Evolutionary conservation across 1,139 yeast species (phyloP), one percentile per base, ranked within the genome.

Genomic region (Zygosaccharomyces sapae): DNA sequence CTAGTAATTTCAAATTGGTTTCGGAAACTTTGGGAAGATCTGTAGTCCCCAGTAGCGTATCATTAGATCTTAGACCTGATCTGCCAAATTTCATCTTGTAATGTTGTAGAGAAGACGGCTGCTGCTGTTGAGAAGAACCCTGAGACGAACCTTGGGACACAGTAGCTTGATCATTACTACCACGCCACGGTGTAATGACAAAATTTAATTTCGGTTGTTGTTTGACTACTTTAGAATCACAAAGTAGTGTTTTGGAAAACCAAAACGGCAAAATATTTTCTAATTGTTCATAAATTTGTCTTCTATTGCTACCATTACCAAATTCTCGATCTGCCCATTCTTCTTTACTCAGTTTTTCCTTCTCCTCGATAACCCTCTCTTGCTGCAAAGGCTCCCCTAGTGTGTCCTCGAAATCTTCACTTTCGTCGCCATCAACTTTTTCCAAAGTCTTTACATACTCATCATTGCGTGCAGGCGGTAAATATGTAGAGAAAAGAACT

Each of bases 151-250:
- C 41, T 52, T 53, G 25, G 45, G 43, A 35, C 27, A 38, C 5
- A 40, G 44, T 36, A 53, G 57, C 9, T 12, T 13, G 34, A 16
- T 12, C 19, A n/a, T 41, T 47, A 7, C 22, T 29, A 51, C 61
- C 66, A 27, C 53, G 45, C 61, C 65, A 65, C 1, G 78, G 74
- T 34, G 52, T 65, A 20, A 90, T 70, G 13, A 77, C 74, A 62
- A 92, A 90, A 16, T 90, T 86, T 42, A 90, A 74, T 63, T 84
- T 86, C 27, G 85, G 81, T 12, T 77, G 73, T 33, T 81, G 86
- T 60, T 80, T 81, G 5, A 67, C 60, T 0, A 81, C 80, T 53
- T 75, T 76, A 52, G 73, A 75, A 59, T 85, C 83, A 52, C 77
- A 75, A 16, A 89, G 69, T 1, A 90, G 65, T 1, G 85, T 80